Percentiles rank a stretch among this genome's conserved stretches.
These are phyloP conservation scores for Endoconidiophora polonica DNA, from an alignment of 2,329 filamentous ascomycete species.

Conservation along the genomic window DNA sequence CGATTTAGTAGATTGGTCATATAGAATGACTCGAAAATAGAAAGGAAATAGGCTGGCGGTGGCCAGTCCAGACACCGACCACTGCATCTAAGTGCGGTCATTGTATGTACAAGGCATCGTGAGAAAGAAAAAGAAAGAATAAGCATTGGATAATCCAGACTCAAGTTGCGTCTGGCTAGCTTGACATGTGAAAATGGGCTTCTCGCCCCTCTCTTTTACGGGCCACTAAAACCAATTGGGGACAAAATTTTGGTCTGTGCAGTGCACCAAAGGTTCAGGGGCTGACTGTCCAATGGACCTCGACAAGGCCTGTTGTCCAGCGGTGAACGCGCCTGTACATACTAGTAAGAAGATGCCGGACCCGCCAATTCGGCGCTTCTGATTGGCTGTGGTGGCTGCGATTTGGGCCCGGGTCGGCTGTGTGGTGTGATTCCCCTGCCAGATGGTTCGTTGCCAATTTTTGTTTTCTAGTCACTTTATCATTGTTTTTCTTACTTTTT, in stretches of 20 bases:
- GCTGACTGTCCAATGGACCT: too few relatives aligned
- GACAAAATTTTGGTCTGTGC: background rate
- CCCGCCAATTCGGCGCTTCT: background rate
- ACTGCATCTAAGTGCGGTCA: too few relatives aligned
- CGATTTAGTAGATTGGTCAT: too few relatives aligned
- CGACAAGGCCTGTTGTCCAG: background rate
- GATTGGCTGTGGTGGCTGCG: too few relatives aligned
- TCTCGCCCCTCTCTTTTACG: background rate
- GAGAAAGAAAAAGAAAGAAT: background rate
- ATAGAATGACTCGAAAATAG: too few relatives aligned
- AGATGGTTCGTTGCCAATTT: conserved; percentile 10
- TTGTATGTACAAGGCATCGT: too few relatives aligned
- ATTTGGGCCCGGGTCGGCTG: background rate
- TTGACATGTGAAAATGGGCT: conserved; percentile 12
- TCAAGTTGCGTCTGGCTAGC: background rate
- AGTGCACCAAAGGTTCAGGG: background rate
- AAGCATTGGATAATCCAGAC: too few relatives aligned
- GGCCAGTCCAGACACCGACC: too few relatives aligned
- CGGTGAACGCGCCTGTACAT: conserved; percentile 1
- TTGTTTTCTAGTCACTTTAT: background rate
- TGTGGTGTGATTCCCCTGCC: conserved; percentile 10
- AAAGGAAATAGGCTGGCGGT: too few relatives aligned
- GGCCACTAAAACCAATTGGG: background rate
- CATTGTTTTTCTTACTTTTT: background rate
- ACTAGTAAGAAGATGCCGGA: background rate